phyloP scores from a whole-genome alignment of 1,139 yeast species.

The Saccharomyces hybrid region DNA sequence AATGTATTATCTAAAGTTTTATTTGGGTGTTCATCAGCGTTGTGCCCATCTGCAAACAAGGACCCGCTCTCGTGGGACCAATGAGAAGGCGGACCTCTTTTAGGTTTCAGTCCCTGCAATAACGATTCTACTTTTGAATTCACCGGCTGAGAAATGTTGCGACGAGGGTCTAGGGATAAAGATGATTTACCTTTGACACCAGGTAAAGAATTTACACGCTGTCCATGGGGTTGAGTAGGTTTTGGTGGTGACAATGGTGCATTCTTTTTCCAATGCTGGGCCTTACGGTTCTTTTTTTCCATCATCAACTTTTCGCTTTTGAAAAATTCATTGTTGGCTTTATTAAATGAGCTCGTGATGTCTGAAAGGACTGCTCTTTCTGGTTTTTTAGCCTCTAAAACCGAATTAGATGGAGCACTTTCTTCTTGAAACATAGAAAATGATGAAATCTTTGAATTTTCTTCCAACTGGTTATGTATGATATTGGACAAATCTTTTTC shows the following conservation, averaged over 20 bases:
- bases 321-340: background rate
- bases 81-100: background rate
- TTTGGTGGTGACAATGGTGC: background rate
- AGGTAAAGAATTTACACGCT: background rate
- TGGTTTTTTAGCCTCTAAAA: background rate
- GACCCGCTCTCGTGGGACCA: background rate
- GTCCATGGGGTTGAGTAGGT: background rate
- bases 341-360: background rate
- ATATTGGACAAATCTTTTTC: background rate
- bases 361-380: background rate
- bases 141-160: slow-evolving; percentile 23
- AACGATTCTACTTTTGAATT: slow-evolving; percentile 14
- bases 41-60: background rate
- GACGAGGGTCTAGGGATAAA: slow-evolving; percentile 25
- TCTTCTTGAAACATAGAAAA: background rate
- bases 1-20: background rate
- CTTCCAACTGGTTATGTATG: background rate
- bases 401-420: background rate
- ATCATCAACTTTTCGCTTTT: background rate
- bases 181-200: background rate
- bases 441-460: background rate
- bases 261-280: background rate
- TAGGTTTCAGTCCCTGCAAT: background rate
- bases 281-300: background rate
- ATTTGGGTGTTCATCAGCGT: background rate